Evolutionary conservation across 257 asterid genomes (phyloP).

Genomic region (Capsicum rhomboideum): DNA sequence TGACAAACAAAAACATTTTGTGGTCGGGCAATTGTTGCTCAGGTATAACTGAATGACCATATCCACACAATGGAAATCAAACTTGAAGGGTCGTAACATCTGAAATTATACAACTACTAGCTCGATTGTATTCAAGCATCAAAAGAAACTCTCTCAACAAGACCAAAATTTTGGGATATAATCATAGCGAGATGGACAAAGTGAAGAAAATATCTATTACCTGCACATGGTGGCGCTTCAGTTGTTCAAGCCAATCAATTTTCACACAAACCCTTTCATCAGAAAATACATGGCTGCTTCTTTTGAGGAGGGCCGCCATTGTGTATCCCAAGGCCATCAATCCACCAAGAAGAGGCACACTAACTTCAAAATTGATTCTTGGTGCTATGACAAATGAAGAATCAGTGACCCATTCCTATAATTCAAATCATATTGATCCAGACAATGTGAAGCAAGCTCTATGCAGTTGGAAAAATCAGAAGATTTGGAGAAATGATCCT

Average conservation of each 20-base stretch:
- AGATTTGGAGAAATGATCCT: not conserved
- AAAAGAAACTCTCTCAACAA: not conserved
- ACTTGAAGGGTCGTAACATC: not conserved
- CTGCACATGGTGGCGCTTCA: conserved; percentile 89
- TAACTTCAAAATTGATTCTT: conserved; percentile 96
- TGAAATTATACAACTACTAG: not conserved
- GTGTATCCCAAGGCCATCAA: conserved; percentile 98
- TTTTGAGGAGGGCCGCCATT: conserved; percentile 88
- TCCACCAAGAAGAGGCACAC: conserved; percentile 98
- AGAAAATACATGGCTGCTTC: conserved; percentile 80
- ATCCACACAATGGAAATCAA: not conserved
- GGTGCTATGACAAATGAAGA: conserved; percentile 96
- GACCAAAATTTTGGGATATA: not conserved
- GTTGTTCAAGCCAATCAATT: conserved; percentile 90
- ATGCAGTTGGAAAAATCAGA: not conserved
- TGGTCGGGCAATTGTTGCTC: not conserved
- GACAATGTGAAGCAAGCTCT: not conserved
- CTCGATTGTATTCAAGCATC: not conserved
- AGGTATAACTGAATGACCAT: not conserved
- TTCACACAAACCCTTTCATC: conserved; percentile 88
- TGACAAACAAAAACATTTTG: not conserved
- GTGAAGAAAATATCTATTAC: conserved; percentile 18
- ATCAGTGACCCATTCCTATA: conserved; percentile 95
- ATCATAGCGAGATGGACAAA: not conserved
- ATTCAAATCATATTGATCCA: conserved; percentile 12